Conservation (phyloP, 805 yeast species). For the Nakazawaea holstii region DNA sequence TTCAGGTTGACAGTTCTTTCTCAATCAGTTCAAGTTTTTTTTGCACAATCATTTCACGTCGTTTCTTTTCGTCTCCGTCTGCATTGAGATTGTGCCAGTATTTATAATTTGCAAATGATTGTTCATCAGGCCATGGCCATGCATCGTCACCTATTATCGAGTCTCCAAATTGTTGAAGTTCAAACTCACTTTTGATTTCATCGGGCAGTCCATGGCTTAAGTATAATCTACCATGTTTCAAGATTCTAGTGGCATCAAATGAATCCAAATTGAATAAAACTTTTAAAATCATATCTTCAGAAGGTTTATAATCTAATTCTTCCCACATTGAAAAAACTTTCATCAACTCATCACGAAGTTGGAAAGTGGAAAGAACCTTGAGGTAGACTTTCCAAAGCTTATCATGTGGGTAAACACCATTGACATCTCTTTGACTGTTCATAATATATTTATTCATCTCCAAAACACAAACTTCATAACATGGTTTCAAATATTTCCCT, state of each 20-base stretch:
- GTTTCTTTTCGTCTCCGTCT: too few species aligned
- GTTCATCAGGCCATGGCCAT: conserved; percentile 11
- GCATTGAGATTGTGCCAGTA: background rate
- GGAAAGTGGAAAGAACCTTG: background rate
- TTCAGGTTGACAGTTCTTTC: background rate
- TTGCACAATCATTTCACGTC: too few species aligned
- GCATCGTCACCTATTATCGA: background rate
- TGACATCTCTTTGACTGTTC: background rate
- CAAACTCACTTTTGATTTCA: conserved; percentile 3
- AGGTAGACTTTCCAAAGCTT: conserved; percentile 5
- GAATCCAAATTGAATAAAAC: background rate
- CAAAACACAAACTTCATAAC: conserved; percentile 3
- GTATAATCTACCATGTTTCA: conserved; percentile 2
- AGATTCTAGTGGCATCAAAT: conserved; percentile 1
- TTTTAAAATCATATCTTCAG: conserved; percentile 2
- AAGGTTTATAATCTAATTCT: background rate
- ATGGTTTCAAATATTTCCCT: background rate
- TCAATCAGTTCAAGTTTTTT: too few species aligned
- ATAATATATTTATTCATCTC: background rate
- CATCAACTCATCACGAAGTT: conserved; percentile 1
- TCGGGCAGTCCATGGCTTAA: background rate
- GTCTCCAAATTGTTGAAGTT: background rate
- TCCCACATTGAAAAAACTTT: background rate
- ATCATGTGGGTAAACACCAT: background rate
- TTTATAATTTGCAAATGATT: conserved; percentile 3